Base-by-base conservation (phyloP, 1,284 basidiomycete genomes). In the Rhodotorula mucilaginosa region DNA sequence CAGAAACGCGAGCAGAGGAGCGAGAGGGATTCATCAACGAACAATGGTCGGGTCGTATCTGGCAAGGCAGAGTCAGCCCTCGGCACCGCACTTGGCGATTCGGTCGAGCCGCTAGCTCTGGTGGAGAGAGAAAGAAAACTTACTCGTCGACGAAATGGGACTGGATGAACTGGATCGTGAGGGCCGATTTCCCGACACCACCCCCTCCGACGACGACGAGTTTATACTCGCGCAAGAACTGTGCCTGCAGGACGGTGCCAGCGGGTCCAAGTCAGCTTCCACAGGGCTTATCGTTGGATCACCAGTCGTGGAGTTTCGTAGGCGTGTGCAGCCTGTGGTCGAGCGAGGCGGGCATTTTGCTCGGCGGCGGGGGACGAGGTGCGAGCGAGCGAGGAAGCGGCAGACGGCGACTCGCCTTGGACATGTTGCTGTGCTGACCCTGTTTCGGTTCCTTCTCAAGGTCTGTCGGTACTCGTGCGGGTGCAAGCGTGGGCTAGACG, bases 91-190 rank as follows among this genome's bases (percentile, higher is more conserved):
- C 15, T 31, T 2, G 39, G 39, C 10, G 39, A 12, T 58, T n/a
- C 52, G 44, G 31, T 2, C 1, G n/a, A 34, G 15, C 1, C 23
- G 26, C 16, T 29, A 34, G 34, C 34, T 34, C 34, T 34, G 34
- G 4, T 34, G 34, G 6, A 7, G 34, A 34, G 34, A n/a, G n/a
- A n/a, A n/a, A n/a, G n/a, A n/a, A n/a, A n/a, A 65, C 95, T 80
- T 96, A 99, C 83, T 98, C 96, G 82, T 97, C 93, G 64, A 98
- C 94, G 81, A 99, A 99, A 83, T 97, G 92, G 77, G 89, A 90
- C 75, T 84, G 83, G 49, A 81, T 97, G 85, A 98, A 98, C 82
- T 97, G 95, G 80, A 98, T 97, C 60, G 96, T 98, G 82, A 97
- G 84, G 34, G 93, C 93, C 18, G 48, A 80, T 74, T 82, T 82